Evolutionary conservation across 1,284 basidiomycete genomes (phyloP).

Genomic region (Cutaneotrichosporon curvatum): DNA sequence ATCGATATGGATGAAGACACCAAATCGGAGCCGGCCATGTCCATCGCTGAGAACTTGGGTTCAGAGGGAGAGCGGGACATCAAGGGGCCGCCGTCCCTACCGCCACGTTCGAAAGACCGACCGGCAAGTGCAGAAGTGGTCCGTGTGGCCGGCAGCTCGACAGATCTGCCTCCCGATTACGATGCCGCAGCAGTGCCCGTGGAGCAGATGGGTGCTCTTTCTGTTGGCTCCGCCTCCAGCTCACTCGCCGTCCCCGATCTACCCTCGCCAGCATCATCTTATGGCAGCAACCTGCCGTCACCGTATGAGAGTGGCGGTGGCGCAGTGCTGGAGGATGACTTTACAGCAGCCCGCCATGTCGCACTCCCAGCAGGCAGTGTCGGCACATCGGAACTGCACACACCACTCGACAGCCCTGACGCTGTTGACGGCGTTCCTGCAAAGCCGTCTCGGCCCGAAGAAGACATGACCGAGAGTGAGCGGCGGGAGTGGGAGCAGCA

Average conservation of each 20-base stretch:
- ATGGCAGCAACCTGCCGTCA: background rate
- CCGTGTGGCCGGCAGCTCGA: too few relatives aligned
- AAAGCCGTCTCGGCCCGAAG: too few relatives aligned
- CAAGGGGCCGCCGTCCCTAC: background rate
- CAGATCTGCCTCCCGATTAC: constrained; percentile 2
- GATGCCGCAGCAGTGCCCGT: background rate
- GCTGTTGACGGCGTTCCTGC: too few relatives aligned
- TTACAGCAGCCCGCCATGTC: background rate
- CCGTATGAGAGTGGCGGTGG: background rate
- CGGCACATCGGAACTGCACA: background rate
- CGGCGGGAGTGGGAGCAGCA: constrained; percentile 12
- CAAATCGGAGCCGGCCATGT: too few relatives aligned
- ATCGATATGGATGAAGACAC: background rate
- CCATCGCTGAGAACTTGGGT: background rate
- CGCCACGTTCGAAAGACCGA: background rate
- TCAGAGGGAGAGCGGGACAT: background rate
- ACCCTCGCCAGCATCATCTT: background rate
- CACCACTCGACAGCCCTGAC: background rate
- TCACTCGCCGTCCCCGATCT: background rate
- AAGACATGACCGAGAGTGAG: constrained; percentile 8
- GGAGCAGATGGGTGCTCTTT: background rate
- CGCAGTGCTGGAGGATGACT: background rate
- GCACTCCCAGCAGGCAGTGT: background rate
- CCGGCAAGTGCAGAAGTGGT: background rate
- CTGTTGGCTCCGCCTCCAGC: background rate